Percentiles rank a stretch among this genome's conserved stretches.
phyloP scores from a whole-genome alignment of 805 yeast genomes.

The Blastobotrys mokoenaii region DNA sequence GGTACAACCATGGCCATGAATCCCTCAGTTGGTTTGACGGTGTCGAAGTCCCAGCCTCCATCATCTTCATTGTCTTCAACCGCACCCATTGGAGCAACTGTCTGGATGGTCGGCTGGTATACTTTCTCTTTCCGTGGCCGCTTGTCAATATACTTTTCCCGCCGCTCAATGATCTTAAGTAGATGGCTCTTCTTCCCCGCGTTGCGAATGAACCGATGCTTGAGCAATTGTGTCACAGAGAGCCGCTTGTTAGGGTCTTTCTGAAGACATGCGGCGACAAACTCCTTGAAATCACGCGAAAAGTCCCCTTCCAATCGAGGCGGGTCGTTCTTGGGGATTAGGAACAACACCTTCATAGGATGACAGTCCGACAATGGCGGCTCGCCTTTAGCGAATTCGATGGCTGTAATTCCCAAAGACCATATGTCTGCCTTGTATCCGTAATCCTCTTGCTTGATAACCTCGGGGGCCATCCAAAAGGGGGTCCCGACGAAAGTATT shows the following conservation, averaged over 20 bases:
- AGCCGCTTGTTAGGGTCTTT: constrained; percentile 65
- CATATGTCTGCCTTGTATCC: constrained; percentile 71
- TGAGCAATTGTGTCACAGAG: constrained; percentile 50
- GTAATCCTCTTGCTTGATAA: constrained; percentile 74
- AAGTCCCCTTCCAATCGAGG: constrained; percentile 34
- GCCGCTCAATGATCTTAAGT: constrained; percentile 30
- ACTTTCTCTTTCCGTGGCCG: constrained; percentile 8
- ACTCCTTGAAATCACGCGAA: constrained; percentile 53
- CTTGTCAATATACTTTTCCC: constrained; percentile 2
- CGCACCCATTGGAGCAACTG: constrained; percentile 3
- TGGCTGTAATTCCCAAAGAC: constrained; percentile 74
- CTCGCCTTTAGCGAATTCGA: constrained; percentile 61
- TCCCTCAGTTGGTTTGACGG: constrained; percentile 21
- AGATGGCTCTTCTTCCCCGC: constrained; percentile 33
- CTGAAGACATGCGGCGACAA: constrained; percentile 60
- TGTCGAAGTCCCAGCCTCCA: constrained; percentile 33
- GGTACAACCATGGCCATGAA: neutral
- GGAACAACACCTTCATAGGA: constrained; percentile 47
- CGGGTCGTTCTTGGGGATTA: constrained; percentile 42
- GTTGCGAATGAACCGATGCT: constrained; percentile 50
- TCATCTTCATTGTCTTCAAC: constrained; percentile 17
- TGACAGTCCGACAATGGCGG: constrained; percentile 56
- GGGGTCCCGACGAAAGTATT: constrained; percentile 41
- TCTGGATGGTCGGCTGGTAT: constrained; percentile 13
- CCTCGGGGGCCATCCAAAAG: constrained; percentile 99